A percentile compares a stretch with the other conserved stretches of the same genome.
Conservation (phyloP, 1,284 basidiomycete species). For the Porogramme epimiltina region DNA sequence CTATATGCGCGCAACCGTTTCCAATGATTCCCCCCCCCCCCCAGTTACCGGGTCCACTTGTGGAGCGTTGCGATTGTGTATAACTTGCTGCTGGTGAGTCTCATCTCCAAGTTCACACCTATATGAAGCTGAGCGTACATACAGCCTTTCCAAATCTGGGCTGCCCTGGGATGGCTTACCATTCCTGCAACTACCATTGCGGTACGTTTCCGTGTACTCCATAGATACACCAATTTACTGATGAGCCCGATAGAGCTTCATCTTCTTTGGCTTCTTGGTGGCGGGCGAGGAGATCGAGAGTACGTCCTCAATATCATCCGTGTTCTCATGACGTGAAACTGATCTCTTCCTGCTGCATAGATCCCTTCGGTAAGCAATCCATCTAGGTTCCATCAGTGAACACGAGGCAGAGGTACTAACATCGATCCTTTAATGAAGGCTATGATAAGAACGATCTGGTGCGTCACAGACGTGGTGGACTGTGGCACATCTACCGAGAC, state of each 20-base stretch:
- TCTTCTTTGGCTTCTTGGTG: conserved; percentile 72
- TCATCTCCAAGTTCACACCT: not conserved
- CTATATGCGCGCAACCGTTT: not conserved
- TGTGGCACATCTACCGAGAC: conserved; percentile 9
- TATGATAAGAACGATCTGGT: conserved; percentile 74
- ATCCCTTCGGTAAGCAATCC: conserved; percentile 50
- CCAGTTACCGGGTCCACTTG: conserved; percentile 64
- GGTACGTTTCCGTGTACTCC: conserved; percentile 23
- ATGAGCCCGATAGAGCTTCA: conserved; percentile 42
- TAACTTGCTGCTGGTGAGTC: conserved; percentile 52
- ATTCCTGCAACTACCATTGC: conserved; percentile 59
- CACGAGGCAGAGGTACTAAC: not conserved
- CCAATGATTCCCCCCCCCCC: not conserved
- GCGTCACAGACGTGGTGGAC: conserved; percentile 22
- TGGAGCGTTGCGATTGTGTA: conserved; percentile 66
- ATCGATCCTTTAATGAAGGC: conserved; percentile 26
- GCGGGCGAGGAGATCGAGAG: conserved; percentile 75
- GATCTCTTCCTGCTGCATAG: conserved; percentile 32
- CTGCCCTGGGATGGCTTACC: conserved; percentile 61
- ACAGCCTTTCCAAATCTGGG: conserved; percentile 75
- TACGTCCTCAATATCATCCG: conserved; percentile 31
- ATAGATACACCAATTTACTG: not conserved
- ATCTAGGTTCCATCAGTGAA: not conserved
- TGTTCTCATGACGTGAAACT: conserved; percentile 8
- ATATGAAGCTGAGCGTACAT: not conserved